Evolutionary conservation across 257 asterid species (phyloP).

Genomic region (Agastache rugosa): DNA sequence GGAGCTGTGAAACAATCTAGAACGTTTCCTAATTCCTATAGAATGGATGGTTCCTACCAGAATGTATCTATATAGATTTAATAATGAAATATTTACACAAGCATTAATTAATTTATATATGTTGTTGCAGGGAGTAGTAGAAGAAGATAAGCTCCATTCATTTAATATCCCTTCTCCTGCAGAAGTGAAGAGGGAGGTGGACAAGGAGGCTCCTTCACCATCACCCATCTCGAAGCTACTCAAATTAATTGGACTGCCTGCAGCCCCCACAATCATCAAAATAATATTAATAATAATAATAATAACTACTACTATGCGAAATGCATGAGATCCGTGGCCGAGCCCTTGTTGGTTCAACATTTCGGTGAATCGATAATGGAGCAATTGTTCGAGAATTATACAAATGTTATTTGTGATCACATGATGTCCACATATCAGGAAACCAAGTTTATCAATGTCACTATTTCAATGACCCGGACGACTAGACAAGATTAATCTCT

Average conservation of each 20-base stretch:
- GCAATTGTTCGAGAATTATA: conserved; percentile 44
- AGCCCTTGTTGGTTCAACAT: conserved; percentile 57
- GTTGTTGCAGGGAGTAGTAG: conserved; percentile 43
- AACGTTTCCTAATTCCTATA: too few relatives aligned
- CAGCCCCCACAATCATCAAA: too few relatives aligned
- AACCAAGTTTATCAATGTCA: conserved; percentile 46
- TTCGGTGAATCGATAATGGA: conserved; percentile 55
- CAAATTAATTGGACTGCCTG: too few relatives aligned
- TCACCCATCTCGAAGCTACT: conserved; percentile 38
- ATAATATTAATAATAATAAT: too few relatives aligned
- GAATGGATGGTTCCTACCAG: too few relatives aligned
- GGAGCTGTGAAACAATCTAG: too few relatives aligned
- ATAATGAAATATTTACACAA: too few relatives aligned
- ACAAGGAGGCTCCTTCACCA: conserved; percentile 55
- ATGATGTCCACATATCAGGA: conserved; percentile 49
- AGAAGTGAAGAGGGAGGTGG: conserved; percentile 50
- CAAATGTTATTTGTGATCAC: conserved; percentile 25
- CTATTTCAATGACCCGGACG: conserved; percentile 44
- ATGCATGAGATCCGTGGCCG: conserved; percentile 70
- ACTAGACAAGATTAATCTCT: too few relatives aligned
- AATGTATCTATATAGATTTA: too few relatives aligned
- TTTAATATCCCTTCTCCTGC: conserved; percentile 64
- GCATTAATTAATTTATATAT: too few relatives aligned
- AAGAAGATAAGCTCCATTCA: conserved; percentile 54
- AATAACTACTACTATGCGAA: conserved; percentile 10